These are phyloP conservation scores for Toxicodendron radicans DNA, from an alignment of 345 rosid genomes.

Conservation along the genomic window DNA sequence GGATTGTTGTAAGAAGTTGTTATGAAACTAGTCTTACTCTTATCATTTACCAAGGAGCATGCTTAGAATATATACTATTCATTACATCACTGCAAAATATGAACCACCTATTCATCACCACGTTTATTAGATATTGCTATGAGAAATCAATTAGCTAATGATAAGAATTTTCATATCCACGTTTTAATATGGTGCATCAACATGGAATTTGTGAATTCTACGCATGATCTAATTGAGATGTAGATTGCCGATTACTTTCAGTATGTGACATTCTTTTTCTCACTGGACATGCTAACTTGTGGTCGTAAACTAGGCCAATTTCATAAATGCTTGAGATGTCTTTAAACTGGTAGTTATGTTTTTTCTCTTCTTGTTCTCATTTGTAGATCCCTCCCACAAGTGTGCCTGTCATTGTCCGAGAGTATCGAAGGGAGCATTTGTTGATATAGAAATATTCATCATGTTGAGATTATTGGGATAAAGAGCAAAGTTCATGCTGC, in stretches of 20 bases:
- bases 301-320: neutral
- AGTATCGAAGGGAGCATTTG: constrained; percentile 56
- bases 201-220: no score
- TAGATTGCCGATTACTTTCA: neutral
- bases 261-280: neutral
- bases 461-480: neutral
- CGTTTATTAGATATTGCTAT: no score
- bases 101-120: neutral
- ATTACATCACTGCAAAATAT: neutral
- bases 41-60: neutral
- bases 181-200: no score
- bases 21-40: no score
- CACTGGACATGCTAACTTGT: neutral
- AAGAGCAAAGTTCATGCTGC: constrained; percentile 1
- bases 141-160: neutral
- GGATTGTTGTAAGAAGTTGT: no score
- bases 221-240: no score
- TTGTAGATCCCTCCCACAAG: constrained; percentile 75
- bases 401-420: constrained; percentile 77
- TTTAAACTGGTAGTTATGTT: neutral
- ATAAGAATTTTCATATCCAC: neutral
- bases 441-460: constrained; percentile 38
- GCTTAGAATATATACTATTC: neutral
- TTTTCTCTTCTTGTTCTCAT: neutral
- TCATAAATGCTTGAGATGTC: neutral